Base-by-base conservation (phyloP, 2,329 filamentous ascomycete genomes). In the Metarhizium robertsii region DNA sequence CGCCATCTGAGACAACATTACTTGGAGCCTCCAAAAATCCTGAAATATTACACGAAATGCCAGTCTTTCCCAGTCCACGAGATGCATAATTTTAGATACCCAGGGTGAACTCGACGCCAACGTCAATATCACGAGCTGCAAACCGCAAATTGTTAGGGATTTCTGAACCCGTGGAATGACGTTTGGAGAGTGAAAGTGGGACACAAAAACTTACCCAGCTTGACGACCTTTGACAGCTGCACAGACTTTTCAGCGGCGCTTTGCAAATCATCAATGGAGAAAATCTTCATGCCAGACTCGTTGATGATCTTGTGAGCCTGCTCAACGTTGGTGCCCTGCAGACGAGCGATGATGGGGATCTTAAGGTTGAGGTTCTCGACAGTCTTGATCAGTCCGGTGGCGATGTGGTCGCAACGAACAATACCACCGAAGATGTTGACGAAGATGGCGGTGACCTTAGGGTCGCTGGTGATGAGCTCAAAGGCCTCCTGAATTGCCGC, bases 361-460 rank as follows among this genome's bases (percentile, higher is more conserved):
- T 94, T 88, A 67, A 99, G 84, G 80, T 96, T 92, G 81, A 99
- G 92, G 68, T 85, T 85, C 79, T 96, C 83, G 60, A 94, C 94
- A 56, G 96, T 95, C 72, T 90, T 87, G 79, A 99, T 95, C 66
- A 99, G 81, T 69, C 94, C 94, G 75, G 92, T 88, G 63, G 94
- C 94, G 71, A 99, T 99, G 68, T 90, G 91, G 73, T 99, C 94
- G 73, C 94, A 99, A 68, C 94, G 86, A 65, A 99, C 94, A 66
- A 99, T 99, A 77, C 94, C 94, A 71, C 94, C 94, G 71, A 99
- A 99, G 75, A 99, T 99, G 84, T 99, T 99, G 79, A 99, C 94
- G 66, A 99, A 99, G 78, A 99, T 94, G 68, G 94, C 94, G 53
- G 92, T 92, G 63, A 99, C 94, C 83, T 97, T 97, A 70, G 91